These are phyloP conservation scores for Metschnikowia koreensis DNA, from an alignment of 805 yeast species.

Conservation along the genomic window DNA sequence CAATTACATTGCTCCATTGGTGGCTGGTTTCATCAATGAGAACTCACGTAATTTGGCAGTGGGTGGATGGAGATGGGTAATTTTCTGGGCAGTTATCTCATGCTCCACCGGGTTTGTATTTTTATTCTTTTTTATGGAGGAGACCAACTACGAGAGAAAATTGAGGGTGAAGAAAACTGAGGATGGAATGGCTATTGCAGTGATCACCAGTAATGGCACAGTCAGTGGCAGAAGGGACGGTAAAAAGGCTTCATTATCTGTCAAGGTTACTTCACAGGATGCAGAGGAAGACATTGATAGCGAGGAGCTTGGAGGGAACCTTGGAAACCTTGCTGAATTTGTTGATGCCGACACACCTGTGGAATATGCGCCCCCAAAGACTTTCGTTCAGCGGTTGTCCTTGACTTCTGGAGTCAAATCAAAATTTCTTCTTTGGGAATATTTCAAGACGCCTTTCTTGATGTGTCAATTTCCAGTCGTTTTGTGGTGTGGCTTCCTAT, in stretches of 20 bases:
- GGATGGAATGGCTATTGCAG: slow-evolving; percentile 9
- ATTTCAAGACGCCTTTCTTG: slow-evolving; percentile 20
- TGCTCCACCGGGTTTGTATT: slow-evolving; percentile 11
- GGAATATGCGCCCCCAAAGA: slow-evolving; percentile 11
- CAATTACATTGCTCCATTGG: slow-evolving; percentile 17
- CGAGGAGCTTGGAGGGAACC: slow-evolving; percentile 3
- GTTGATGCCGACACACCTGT: slow-evolving; percentile 6
- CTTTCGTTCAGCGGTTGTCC: slow-evolving; percentile 13
- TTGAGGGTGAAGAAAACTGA: slow-evolving; percentile 10
- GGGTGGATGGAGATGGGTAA: slow-evolving; percentile 19
- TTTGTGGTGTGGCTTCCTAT: slow-evolving; percentile 22
- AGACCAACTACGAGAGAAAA: slow-evolving; percentile 16
- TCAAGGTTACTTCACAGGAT: slow-evolving; percentile 2
- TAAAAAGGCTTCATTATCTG: not conserved
- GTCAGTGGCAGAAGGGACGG: not conserved
- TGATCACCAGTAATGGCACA: slow-evolving; percentile 11
- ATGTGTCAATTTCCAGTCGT: slow-evolving; percentile 20
- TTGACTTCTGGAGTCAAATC: slow-evolving; percentile 13
- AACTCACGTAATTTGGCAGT: slow-evolving; percentile 6
- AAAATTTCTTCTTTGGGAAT: slow-evolving; percentile 17
- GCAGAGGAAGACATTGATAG: slow-evolving; percentile 5
- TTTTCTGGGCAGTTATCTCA: slow-evolving; percentile 16
- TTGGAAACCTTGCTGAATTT: slow-evolving; percentile 10
- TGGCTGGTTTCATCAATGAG: slow-evolving; percentile 21
- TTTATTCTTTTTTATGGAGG: slow-evolving; percentile 18